phyloP scores from a whole-genome alignment of 805 yeast species.

The Grigorovia transvaalensis region DNA sequence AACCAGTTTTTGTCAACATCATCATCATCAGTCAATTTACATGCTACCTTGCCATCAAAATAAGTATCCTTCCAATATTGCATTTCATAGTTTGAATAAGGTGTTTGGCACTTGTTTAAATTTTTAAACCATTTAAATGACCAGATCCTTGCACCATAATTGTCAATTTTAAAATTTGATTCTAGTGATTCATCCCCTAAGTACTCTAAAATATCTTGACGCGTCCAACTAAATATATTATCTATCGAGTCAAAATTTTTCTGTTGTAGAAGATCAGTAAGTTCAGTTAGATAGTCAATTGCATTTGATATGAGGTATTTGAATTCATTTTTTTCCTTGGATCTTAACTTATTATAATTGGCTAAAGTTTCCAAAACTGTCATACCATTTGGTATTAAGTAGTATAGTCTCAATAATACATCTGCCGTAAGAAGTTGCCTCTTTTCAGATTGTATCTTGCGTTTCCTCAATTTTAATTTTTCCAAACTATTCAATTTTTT shows the following conservation, averaged over 20 bases:
- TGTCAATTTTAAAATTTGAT: slow-evolving; percentile 10
- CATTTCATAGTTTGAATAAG: slow-evolving; percentile 45
- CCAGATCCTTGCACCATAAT: slow-evolving; percentile 28
- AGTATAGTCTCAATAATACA: slow-evolving; percentile 27
- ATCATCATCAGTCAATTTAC: slow-evolving; percentile 21
- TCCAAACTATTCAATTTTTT: slow-evolving; percentile 11
- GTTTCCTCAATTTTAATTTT: slow-evolving; percentile 14
- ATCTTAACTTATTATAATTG: slow-evolving; percentile 26
- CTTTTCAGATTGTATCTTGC: slow-evolving; percentile 9
- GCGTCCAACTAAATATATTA: slow-evolving; percentile 35
- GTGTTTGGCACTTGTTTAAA: slow-evolving; percentile 33
- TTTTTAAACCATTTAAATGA: slow-evolving; percentile 34
- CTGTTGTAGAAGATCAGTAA: slow-evolving; percentile 32
- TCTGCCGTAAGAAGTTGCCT: slow-evolving; percentile 18
- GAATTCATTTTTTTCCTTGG: slow-evolving; percentile 6
- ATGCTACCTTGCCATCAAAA: slow-evolving; percentile 38
- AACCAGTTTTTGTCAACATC: slow-evolving; percentile 20
- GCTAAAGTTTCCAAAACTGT: slow-evolving; percentile 39
- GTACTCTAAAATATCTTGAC: slow-evolving; percentile 31
- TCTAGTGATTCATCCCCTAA: slow-evolving; percentile 19
- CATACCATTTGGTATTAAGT: slow-evolving; percentile 36
- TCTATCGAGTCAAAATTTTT: slow-evolving; percentile 25
- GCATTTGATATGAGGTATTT: slow-evolving; percentile 13
- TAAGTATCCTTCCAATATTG: slow-evolving; percentile 41
- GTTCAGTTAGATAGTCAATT: slow-evolving; percentile 34